These are phyloP conservation scores for Alternaria sp. DNA, from an alignment of 2,329 filamentous ascomycete species.

Conservation along the genomic window DNA sequence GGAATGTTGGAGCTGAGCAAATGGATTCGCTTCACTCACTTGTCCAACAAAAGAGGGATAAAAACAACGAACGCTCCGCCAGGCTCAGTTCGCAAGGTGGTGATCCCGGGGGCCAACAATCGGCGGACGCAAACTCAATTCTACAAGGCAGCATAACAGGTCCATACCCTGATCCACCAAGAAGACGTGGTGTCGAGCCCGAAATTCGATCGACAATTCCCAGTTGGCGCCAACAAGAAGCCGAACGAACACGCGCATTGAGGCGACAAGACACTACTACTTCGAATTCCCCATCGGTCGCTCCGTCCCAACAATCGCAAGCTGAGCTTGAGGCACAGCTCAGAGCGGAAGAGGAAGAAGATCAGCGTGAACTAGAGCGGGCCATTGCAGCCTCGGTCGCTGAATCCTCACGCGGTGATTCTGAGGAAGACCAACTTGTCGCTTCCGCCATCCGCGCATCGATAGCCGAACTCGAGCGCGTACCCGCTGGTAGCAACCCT, in stretches of 20 bases:
- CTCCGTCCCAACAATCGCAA: slow-evolving; percentile 21
- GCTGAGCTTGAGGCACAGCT: slow-evolving; percentile 33
- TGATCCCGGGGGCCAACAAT: slow-evolving; percentile 29
- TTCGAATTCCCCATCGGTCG: slow-evolving; percentile 32
- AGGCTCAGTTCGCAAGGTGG: slow-evolving; percentile 26
- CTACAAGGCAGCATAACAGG: slow-evolving; percentile 29
- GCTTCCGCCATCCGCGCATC: slow-evolving; percentile 79
- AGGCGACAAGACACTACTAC: slow-evolving; percentile 35
- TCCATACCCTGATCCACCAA: slow-evolving; percentile 21
- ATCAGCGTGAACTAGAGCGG: slow-evolving; percentile 71
- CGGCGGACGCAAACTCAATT: slow-evolving; percentile 23
- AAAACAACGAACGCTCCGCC: slow-evolving; percentile 48
- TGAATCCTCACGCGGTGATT: slow-evolving; percentile 74
- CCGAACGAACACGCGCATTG: slow-evolving; percentile 24
- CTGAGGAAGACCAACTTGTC: slow-evolving; percentile 73
- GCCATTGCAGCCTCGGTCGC: slow-evolving; percentile 71
- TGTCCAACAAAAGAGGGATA: slow-evolving; percentile 48
- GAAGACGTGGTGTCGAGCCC: slow-evolving; percentile 20
- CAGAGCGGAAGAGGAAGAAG: slow-evolving; percentile 46
- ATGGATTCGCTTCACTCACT: slow-evolving; percentile 62
- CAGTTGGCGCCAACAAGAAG: slow-evolving; percentile 25
- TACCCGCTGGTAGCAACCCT: slow-evolving; percentile 37
- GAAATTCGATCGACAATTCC: slow-evolving; percentile 29
- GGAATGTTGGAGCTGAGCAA: slow-evolving; percentile 57
- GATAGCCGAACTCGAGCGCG: slow-evolving; percentile 64